Percentiles rank a stretch among this genome's conserved stretches.
Conservation (phyloP, 805 yeast genomes). For the Zygotorulaspora florentina region DNA sequence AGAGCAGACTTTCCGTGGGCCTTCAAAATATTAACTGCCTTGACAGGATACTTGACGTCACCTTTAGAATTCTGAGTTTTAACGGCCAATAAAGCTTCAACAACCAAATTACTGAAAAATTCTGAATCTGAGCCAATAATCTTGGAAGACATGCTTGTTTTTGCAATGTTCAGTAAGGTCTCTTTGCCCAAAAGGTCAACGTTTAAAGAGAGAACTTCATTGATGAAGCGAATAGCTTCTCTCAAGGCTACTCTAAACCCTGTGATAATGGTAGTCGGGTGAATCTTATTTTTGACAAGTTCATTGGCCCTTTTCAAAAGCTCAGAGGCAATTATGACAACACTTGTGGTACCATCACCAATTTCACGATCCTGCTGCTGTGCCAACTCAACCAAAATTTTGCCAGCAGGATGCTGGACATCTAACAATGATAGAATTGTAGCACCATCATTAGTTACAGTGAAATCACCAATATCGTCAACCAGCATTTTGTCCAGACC, state of each 20-base stretch:
- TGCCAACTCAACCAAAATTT: constrained; percentile 92
- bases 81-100: constrained; percentile 92
- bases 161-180: constrained; percentile 84
- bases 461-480: constrained; percentile 98
- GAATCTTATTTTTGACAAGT: constrained; percentile 86
- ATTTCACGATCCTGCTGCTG: constrained; percentile 99
- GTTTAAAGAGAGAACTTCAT: constrained; percentile 75
- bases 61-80: constrained; percentile 86
- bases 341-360: constrained; percentile 98
- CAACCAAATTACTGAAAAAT: constrained; percentile 85
- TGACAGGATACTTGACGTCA: constrained; percentile 88
- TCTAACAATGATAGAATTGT: constrained; percentile 86
- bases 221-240: constrained; percentile 84
- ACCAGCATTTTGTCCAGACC: constrained; percentile 98
- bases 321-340: constrained; percentile 93
- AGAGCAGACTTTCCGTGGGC: constrained; percentile 93
- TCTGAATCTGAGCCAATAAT: constrained; percentile 92
- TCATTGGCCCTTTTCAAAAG: constrained; percentile 89
- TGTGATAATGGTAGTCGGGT: constrained; percentile 96
- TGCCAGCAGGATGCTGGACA: constrained; percentile 99
- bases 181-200: constrained; percentile 80
- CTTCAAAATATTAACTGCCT: constrained; percentile 91
- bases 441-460: constrained; percentile 98
- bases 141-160: constrained; percentile 95
- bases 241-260: constrained; percentile 92